Percentiles rank a stretch among this genome's conserved stretches.
These are phyloP conservation scores for Marasmius oreades DNA, from an alignment of 1,284 basidiomycete genomes.

Conservation along the genomic window DNA sequence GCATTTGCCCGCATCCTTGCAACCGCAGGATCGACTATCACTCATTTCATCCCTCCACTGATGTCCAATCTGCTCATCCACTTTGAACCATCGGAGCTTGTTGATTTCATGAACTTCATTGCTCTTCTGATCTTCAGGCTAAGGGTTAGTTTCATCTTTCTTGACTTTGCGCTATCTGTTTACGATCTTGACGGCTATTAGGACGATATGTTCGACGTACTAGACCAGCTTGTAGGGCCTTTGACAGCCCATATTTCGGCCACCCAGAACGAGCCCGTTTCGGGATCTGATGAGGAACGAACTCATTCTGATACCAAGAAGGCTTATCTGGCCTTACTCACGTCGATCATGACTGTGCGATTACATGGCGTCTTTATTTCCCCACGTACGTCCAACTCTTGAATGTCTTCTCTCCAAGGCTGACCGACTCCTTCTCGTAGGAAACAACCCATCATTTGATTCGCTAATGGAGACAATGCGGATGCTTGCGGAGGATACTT, in stretches of 20 bases:
- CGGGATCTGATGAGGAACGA: slow-evolving; percentile 89
- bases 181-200: slow-evolving; percentile 26
- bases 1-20: slow-evolving; percentile 93
- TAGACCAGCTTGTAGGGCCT: slow-evolving; percentile 90
- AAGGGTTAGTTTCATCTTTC: slow-evolving; percentile 60
- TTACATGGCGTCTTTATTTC: slow-evolving; percentile 86
- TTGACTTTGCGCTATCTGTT: slow-evolving; percentile 3
- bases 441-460: slow-evolving; percentile 81
- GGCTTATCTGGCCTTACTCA: slow-evolving; percentile 85
- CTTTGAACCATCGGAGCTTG: slow-evolving; percentile 89
- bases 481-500: slow-evolving; percentile 69
- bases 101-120: slow-evolving; percentile 96
- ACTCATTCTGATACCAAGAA: slow-evolving; percentile 86
- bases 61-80: slow-evolving; percentile 89
- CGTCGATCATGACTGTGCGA: slow-evolving; percentile 77
- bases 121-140: slow-evolving; percentile 89
- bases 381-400: slow-evolving; percentile 57
- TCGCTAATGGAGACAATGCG: slow-evolving; percentile 72
- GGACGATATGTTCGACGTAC: slow-evolving; percentile 78
- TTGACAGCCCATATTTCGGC: slow-evolving; percentile 82
- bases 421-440: slow-evolving; percentile 31
- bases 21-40: slow-evolving; percentile 82
- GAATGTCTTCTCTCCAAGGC: background rate
- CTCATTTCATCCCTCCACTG: slow-evolving; percentile 78
- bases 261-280: slow-evolving; percentile 78